These are phyloP conservation scores for Cyclotella kingstonii DNA, from an alignment of 108 stramenopile species.

Conservation along the genomic window DNA sequence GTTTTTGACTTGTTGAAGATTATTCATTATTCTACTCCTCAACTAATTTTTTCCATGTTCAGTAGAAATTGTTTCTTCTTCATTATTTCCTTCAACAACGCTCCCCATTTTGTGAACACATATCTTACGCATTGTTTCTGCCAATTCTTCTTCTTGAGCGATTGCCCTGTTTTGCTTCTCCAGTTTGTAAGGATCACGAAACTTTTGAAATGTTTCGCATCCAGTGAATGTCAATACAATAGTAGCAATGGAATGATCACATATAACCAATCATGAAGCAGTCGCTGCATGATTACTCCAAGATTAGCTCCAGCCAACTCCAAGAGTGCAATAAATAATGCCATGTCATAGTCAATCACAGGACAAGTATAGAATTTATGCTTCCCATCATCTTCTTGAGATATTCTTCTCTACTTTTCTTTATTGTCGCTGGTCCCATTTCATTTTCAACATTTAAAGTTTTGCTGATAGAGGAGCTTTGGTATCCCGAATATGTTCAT, in stretches of 20 bases:
- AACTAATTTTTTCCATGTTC: conserved; percentile 62
- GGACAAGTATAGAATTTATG: conserved; percentile 55
- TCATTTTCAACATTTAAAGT: conserved; percentile 22
- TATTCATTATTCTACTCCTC: conserved; percentile 62
- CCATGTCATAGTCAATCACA: conserved; percentile 68
- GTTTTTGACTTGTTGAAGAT: too few species aligned
- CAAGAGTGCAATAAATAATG: conserved; percentile 64
- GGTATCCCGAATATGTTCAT: conserved; percentile 28
- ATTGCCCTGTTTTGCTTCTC: conserved; percentile 15
- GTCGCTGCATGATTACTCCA: conserved; percentile 55
- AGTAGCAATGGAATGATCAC: conserved; percentile 40
- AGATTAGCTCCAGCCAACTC: conserved; percentile 70
- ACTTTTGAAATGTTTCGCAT: conserved; percentile 59
- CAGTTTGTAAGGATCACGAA: conserved; percentile 28
- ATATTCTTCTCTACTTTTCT: conserved; percentile 10
- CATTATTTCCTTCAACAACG: too few species aligned
- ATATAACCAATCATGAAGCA: conserved; percentile 65
- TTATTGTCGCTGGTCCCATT: conserved; percentile 16
- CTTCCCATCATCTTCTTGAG: conserved; percentile 21
- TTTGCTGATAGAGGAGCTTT: conserved; percentile 15
- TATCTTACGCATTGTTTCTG: too few species aligned
- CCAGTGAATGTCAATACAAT: conserved; percentile 55
- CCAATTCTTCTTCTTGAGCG: background rate
- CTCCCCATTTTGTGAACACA: too few species aligned
- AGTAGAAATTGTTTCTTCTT: conserved; percentile 63